A percentile compares a stretch with the other conserved stretches of the same genome.
These are phyloP conservation scores for Colletotrichum shisoi DNA, from an alignment of 2,329 filamentous ascomycete genomes.

Conservation along the genomic window DNA sequence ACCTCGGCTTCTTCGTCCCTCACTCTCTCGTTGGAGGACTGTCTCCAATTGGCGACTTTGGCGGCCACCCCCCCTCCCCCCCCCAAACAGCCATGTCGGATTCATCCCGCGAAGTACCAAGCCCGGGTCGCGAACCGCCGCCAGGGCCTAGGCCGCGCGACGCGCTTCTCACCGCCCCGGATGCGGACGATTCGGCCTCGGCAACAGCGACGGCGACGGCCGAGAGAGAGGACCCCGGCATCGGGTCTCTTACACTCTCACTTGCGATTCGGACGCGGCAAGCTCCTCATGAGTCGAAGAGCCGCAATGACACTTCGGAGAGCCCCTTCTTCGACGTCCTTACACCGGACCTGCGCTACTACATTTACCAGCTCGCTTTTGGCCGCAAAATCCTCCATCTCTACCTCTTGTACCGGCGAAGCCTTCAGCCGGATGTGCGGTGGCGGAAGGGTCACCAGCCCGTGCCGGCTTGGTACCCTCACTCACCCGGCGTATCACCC, in stretches of 20 bases:
- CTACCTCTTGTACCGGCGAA: conserved; percentile 37
- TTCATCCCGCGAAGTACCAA: conserved; percentile 15
- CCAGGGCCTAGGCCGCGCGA: conserved; percentile 15
- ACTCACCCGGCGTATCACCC: conserved; percentile 36
- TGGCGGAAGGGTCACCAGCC: conserved; percentile 39
- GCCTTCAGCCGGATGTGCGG: conserved; percentile 33
- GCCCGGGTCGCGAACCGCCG: conserved; percentile 20
- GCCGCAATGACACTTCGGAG: neutral
- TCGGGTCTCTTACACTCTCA: neutral
- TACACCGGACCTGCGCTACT: conserved; percentile 35
- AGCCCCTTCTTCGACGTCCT: conserved; percentile 38
- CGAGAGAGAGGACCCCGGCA: neutral
- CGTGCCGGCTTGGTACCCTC: conserved; percentile 36
- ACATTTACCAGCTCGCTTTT: conserved; percentile 38
- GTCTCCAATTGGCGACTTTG: neutral
- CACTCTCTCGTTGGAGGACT: neutral
- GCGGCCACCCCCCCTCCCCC: neutral
- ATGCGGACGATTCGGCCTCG: conserved; percentile 34
- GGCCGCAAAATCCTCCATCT: conserved; percentile 35
- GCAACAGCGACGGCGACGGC: conserved; percentile 13
- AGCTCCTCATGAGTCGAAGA: neutral
- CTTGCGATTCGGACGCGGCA: conserved; percentile 18
- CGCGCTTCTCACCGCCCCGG: conserved; percentile 29
- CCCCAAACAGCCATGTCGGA: conserved; percentile 22
- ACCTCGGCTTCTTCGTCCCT: neutral